Evolutionary conservation across 2,329 filamentous ascomycete genomes (phyloP).

Genomic region (Colletotrichum eleusines): DNA sequence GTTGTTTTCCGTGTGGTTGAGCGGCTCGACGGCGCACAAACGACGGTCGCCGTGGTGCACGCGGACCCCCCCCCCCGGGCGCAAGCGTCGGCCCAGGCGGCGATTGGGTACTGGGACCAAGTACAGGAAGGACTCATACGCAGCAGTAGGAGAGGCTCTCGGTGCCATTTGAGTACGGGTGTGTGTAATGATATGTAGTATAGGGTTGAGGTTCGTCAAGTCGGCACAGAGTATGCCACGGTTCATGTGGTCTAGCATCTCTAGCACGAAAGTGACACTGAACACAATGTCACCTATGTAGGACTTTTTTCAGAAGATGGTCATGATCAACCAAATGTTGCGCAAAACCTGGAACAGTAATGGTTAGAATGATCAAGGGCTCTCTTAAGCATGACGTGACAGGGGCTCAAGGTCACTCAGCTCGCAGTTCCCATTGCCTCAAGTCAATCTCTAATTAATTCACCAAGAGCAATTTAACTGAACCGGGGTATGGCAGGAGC

Average conservation of each 20-base stretch:
- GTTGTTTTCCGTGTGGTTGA: constrained; percentile 19
- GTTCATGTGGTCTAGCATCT: fast-evolving
- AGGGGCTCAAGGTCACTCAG: too few species aligned
- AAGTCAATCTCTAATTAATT: neutral
- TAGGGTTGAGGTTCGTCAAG: neutral
- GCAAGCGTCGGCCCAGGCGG: constrained; percentile 11
- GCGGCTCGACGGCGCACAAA: constrained; percentile 42
- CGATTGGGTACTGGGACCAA: constrained; percentile 23
- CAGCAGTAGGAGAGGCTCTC: neutral
- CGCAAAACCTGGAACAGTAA: neutral
- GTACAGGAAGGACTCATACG: constrained; percentile 15
- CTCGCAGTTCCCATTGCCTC: neutral
- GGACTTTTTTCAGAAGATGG: neutral
- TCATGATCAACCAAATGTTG: neutral
- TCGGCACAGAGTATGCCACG: neutral
- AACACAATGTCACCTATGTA: neutral
- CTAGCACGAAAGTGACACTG: neutral
- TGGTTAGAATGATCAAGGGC: neutral
- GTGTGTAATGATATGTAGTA: too few species aligned
- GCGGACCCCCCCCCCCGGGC: constrained; percentile 15
- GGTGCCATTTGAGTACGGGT: neutral
- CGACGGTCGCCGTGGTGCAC: constrained; percentile 22
- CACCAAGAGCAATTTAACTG: neutral
- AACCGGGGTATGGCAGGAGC: neutral
- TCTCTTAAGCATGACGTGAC: neutral